These are phyloP conservation scores for Lachnum nothofagi DNA, from an alignment of 2,329 filamentous ascomycete genomes.

Conservation along the genomic window DNA sequence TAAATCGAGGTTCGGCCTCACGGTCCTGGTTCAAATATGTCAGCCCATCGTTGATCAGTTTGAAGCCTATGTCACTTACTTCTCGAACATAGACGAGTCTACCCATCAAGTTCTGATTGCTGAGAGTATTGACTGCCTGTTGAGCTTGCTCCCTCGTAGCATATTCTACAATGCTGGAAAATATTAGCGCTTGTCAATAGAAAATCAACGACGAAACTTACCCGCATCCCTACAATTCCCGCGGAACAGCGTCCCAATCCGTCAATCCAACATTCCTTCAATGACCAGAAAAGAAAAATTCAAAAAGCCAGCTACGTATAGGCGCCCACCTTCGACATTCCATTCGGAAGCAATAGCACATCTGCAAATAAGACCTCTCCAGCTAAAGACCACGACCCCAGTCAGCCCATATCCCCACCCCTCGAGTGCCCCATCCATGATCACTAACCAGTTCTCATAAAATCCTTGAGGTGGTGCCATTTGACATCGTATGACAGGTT, in stretches of 20 bases:
- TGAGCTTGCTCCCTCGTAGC: conserved; percentile 98
- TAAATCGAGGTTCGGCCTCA: conserved; percentile 95
- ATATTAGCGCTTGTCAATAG: conserved; percentile 12
- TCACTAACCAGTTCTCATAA: conserved; percentile 94
- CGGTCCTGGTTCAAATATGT: conserved; percentile 62
- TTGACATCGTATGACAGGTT: conserved; percentile 99
- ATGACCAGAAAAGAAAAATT: conserved; percentile 53
- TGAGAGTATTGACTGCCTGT: conserved; percentile 92
- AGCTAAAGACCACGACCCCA: conserved; percentile 52
- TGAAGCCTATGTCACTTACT: conserved; percentile 47
- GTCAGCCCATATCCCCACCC: conserved; percentile 38
- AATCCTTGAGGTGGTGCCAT: conserved; percentile 99
- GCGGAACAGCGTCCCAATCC: conserved; percentile 88
- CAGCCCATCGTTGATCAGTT: conserved; percentile 13
- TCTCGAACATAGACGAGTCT: conserved; percentile 97
- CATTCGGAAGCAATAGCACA: conserved; percentile 98
- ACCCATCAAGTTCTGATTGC: conserved; percentile 98
- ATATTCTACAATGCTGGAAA: conserved; percentile 96
- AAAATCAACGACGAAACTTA: conserved; percentile 50
- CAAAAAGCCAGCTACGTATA: conserved; percentile 79
- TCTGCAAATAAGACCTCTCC: conserved; percentile 99
- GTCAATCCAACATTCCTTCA: conserved; percentile 98
- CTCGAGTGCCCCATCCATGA: conserved; percentile 14
- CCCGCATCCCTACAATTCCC: conserved; percentile 99
- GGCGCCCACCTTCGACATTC: conserved; percentile 99